Conservation (phyloP, 2,329 filamentous ascomycete genomes). For the Metarhizium humberi region DNA sequence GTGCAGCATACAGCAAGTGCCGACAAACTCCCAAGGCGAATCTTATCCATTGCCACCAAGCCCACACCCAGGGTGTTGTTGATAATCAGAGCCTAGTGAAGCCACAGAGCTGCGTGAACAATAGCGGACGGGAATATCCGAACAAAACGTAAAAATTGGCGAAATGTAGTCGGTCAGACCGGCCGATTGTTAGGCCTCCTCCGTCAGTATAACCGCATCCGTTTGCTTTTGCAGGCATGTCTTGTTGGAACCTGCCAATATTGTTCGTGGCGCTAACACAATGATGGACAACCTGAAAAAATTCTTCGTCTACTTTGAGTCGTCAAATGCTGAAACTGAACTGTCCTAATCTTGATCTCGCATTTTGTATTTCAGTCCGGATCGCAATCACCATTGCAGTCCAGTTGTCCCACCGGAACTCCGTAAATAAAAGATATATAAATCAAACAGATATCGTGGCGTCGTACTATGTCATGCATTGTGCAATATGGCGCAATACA, state of each 20-base stretch:
- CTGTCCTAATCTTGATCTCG: neutral
- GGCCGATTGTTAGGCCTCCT: neutral
- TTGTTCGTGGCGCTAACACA: neutral
- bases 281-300: neutral
- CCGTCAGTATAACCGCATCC: neutral
- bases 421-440: neutral
- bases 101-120: neutral
- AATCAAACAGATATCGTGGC: neutral
- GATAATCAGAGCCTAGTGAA: neutral
- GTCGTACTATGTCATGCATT: neutral
- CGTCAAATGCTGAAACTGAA: neutral
- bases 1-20: neutral
- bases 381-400: neutral
- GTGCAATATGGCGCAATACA: neutral
- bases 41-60: neutral
- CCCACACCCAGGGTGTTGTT: neutral
- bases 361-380: neutral
- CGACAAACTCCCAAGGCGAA: neutral
- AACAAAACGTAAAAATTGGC: too few species aligned
- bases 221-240: neutral
- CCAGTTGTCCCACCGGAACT: neutral
- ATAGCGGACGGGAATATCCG: neutral
- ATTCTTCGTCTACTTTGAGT: neutral
- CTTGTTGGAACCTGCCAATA: neutral
- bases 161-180: too few species aligned